A percentile compares a stretch with the other conserved stretches of the same genome.
phyloP scores from a whole-genome alignment of 192 early-diverging fungal species.

The Kappamyces sp. region DNA sequence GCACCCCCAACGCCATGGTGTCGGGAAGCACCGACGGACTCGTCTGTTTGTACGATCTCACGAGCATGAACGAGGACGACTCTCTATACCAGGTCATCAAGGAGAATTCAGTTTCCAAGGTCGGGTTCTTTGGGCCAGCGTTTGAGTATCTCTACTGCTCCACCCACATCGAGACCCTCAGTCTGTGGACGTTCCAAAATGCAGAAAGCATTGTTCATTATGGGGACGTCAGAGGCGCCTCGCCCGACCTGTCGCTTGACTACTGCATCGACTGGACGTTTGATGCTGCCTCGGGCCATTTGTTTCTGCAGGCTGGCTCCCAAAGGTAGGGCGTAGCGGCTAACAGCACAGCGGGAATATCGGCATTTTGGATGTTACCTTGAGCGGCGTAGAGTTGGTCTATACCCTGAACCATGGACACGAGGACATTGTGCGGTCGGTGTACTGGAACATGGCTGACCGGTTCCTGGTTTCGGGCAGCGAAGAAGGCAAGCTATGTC shows the following conservation, averaged over 20 bases:
- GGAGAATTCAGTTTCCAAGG: conserved; percentile 69
- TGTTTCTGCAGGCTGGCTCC: conserved; percentile 77
- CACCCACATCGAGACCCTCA: conserved; percentile 88
- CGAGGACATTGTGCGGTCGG: conserved; percentile 75
- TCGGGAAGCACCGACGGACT: conserved; percentile 47
- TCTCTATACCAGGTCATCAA: conserved; percentile 78
- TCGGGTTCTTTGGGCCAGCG: conserved; percentile 87
- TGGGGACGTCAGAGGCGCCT: conserved; percentile 71
- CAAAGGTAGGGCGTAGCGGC: conserved; percentile 39
- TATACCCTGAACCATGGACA: conserved; percentile 76
- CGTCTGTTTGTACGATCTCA: conserved; percentile 71
- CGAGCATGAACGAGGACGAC: conserved; percentile 79
- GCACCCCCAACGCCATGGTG: conserved; percentile 24
- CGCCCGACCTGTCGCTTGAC: conserved; percentile 49
- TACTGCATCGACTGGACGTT: conserved; percentile 77
- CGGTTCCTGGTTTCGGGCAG: conserved; percentile 66
- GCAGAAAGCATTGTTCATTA: conserved; percentile 43
- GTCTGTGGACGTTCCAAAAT: conserved; percentile 63
- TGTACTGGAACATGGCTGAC: conserved; percentile 59
- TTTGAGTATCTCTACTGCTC: conserved; percentile 84
- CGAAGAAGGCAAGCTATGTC: conserved; percentile 68
- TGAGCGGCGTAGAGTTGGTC: conserved; percentile 67
- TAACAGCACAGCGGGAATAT: conserved; percentile 60
- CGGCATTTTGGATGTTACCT: conserved; percentile 72
- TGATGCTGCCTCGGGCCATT: conserved; percentile 55